Evolutionary conservation across 306 rosid species (phyloP).

Genomic region (Lathyrus aphaca): DNA sequence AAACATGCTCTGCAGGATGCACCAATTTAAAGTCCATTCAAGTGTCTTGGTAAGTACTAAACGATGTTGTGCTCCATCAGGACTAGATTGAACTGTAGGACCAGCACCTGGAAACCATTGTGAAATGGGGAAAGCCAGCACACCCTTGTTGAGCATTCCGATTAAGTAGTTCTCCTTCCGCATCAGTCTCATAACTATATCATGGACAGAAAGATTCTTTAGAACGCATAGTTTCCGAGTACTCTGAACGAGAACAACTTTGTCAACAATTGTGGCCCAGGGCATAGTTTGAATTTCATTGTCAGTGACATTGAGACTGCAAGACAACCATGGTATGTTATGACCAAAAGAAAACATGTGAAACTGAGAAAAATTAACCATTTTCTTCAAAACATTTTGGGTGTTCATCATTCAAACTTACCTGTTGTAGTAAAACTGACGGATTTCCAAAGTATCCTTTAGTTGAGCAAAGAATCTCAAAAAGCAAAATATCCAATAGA

Average conservation of each 20-base stretch:
- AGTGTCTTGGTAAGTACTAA: slow-evolving; percentile 83
- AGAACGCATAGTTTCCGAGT: slow-evolving; percentile 77
- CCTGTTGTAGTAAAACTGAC: slow-evolving; percentile 83
- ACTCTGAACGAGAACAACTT: slow-evolving; percentile 77
- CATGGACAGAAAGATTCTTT: slow-evolving; percentile 90
- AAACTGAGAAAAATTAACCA: slow-evolving; percentile 20
- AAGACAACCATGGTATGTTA: slow-evolving; percentile 40
- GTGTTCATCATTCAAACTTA: slow-evolving; percentile 33
- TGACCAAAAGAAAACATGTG: neutral
- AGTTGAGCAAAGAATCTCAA: slow-evolving; percentile 87
- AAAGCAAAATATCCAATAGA: slow-evolving; percentile 90
- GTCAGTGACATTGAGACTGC: slow-evolving; percentile 86
- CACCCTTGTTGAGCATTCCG: slow-evolving; percentile 93
- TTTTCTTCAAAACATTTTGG: slow-evolving; percentile 12
- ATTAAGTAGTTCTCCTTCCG: slow-evolving; percentile 95
- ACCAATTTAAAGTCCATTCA: slow-evolving; percentile 98
- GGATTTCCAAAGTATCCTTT: slow-evolving; percentile 67
- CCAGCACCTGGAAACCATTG: slow-evolving; percentile 91
- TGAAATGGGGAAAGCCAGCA: slow-evolving; percentile 90
- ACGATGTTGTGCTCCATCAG: slow-evolving; percentile 55
- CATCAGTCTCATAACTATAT: slow-evolving; percentile 91
- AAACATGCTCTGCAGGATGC: slow-evolving; percentile 96
- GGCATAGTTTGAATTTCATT: slow-evolving; percentile 91
- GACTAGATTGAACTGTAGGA: slow-evolving; percentile 61
- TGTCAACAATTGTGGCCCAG: slow-evolving; percentile 88